Evolutionary conservation across 2,329 filamentous ascomycete genomes (phyloP).

Genomic region (Talaromyces verruculosus): DNA sequence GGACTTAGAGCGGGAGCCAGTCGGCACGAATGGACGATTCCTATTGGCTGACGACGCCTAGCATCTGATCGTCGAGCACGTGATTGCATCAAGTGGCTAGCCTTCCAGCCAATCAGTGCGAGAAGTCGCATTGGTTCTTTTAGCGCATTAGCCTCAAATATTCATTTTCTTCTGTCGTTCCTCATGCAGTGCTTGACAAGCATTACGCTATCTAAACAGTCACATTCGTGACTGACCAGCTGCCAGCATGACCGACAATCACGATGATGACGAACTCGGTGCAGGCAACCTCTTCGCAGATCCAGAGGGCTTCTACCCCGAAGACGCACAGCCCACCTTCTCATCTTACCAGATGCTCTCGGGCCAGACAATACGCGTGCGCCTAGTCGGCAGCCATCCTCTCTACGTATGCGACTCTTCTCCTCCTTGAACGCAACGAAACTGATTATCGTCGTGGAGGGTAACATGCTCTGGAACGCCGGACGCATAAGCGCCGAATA

Average conservation of each 20-base stretch:
- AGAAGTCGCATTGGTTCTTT: not conserved
- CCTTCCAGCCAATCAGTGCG: not conserved
- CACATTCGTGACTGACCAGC: not conserved
- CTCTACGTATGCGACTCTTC: slow-evolving; percentile 64
- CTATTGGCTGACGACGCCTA: not conserved
- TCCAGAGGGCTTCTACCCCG: slow-evolving; percentile 75
- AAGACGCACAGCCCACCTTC: slow-evolving; percentile 72
- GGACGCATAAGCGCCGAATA: slow-evolving; percentile 74
- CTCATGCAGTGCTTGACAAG: no score
- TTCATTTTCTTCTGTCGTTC: not conserved
- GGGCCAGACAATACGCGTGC: slow-evolving; percentile 65
- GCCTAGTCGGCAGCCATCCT: slow-evolving; percentile 82
- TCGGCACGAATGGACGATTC: not conserved
- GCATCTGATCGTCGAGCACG: not conserved
- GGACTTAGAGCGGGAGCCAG: not conserved
- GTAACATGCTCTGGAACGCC: slow-evolving; percentile 89
- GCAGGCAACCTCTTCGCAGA: slow-evolving; percentile 67
- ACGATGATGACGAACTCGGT: slow-evolving; percentile 30
- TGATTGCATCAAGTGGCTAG: slow-evolving; percentile 5
- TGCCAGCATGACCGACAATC: slow-evolving; percentile 24
- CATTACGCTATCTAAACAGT: not conserved
- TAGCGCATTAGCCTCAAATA: slow-evolving; percentile 3
- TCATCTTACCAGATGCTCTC: slow-evolving; percentile 69
- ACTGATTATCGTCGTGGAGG: slow-evolving; percentile 48
- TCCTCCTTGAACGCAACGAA: not conserved